Evolutionary conservation across 306 rosid species (phyloP).

Genomic region (Begonia loranthoides): DNA sequence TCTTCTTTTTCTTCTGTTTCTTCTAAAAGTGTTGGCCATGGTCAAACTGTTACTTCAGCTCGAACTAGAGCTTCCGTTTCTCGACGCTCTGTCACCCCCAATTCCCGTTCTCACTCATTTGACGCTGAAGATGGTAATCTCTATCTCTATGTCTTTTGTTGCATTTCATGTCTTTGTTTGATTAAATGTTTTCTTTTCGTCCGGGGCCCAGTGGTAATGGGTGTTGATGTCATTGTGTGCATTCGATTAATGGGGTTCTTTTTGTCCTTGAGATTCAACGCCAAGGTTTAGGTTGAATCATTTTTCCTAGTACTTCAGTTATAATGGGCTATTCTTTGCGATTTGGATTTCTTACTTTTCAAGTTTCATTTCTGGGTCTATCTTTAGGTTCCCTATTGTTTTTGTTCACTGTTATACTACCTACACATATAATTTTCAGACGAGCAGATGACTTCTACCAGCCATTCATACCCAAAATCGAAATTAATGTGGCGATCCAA

Average conservation of each 20-base stretch:
- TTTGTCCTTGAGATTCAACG: too few relatives aligned
- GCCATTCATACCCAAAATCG: too few relatives aligned
- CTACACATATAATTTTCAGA: too few relatives aligned
- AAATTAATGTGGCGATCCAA: too few relatives aligned
- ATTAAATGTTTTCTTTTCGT: not conserved
- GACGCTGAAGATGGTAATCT: constrained; percentile 31
- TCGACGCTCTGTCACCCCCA: constrained; percentile 34
- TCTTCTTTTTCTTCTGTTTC: constrained; percentile 4
- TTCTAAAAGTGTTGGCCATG: constrained; percentile 9
- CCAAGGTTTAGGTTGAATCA: too few relatives aligned
- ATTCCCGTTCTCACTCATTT: constrained; percentile 18
- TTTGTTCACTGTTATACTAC: too few relatives aligned
- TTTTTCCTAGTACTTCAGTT: too few relatives aligned
- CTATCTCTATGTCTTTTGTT: not conserved
- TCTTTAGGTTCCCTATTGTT: too few relatives aligned
- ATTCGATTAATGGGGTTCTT: not conserved
- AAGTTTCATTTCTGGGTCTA: too few relatives aligned
- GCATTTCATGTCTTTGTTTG: not conserved
- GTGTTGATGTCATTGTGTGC: not conserved
- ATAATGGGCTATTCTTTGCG: too few relatives aligned
- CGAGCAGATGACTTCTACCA: too few relatives aligned
- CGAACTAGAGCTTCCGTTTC: constrained; percentile 27
- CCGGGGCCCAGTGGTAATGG: not conserved
- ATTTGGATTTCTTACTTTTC: too few relatives aligned
- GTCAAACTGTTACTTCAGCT: constrained; percentile 14